Conservation (phyloP, 148 eudicot species). For the Persicaria tinctoria region DNA sequence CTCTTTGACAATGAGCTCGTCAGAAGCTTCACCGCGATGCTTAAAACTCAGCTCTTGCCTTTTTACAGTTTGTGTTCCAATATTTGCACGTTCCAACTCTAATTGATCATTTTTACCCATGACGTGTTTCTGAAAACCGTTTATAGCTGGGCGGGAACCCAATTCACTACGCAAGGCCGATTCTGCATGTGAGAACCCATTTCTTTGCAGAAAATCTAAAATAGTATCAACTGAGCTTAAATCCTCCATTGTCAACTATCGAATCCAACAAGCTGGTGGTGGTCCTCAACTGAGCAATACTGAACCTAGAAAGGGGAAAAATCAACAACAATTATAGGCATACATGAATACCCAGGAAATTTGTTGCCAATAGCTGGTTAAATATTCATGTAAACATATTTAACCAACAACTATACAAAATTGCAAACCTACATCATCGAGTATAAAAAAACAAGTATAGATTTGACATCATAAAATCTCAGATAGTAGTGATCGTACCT, state of each 20-base stretch:
- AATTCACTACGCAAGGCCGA: constrained; percentile 78
- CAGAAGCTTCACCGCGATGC: constrained; percentile 32
- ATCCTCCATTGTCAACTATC: constrained; percentile 41
- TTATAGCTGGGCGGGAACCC: constrained; percentile 47
- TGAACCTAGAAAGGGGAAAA: neutral
- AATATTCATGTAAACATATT: neutral
- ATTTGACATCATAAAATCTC: neutral
- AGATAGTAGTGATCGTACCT: neutral
- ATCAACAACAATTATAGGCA: neutral
- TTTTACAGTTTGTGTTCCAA: constrained; percentile 18
- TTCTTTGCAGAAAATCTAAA: constrained; percentile 60
- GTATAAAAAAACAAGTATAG: neutral
- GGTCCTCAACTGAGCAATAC: neutral
- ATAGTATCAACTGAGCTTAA: constrained; percentile 49
- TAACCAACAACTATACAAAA: neutral
- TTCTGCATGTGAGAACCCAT: constrained; percentile 73
- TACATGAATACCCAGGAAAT: neutral
- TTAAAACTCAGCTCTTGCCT: constrained; percentile 32
- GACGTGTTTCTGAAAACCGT: constrained; percentile 45
- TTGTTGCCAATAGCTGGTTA: neutral
- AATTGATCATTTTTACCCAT: constrained; percentile 37
- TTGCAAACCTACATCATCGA: neutral
- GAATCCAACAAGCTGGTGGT: constrained; percentile 6
- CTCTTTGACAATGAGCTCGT: constrained; percentile 85
- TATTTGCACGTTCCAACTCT: constrained; percentile 29